Percentiles rank a stretch among this genome's conserved stretches.
Evolutionary conservation across 176 grass and related monocot species (phyloP).

Genomic region (Carex cristatella): DNA sequence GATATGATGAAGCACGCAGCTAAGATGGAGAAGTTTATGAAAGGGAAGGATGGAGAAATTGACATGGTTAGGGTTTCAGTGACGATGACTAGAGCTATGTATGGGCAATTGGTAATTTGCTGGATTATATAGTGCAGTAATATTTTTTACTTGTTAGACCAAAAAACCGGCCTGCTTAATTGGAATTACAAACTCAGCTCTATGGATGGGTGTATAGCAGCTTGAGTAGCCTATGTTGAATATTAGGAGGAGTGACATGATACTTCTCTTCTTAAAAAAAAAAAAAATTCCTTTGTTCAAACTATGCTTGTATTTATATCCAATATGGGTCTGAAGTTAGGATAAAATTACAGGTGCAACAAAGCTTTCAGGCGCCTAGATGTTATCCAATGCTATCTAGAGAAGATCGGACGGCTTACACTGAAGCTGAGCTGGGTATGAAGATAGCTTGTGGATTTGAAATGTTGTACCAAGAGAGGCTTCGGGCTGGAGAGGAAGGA

Average conservation of each 20-base stretch:
- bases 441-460: slow-evolving; percentile 93
- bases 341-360: slow-evolving; percentile 39
- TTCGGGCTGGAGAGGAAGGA: slow-evolving; percentile 45
- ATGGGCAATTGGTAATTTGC: slow-evolving; percentile 50
- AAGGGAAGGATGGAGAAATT: slow-evolving; percentile 32
- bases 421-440: slow-evolving; percentile 81
- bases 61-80: slow-evolving; percentile 72
- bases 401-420: slow-evolving; percentile 52
- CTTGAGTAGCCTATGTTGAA: too few relatives aligned
- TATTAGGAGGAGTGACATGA: neutral
- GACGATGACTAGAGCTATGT: slow-evolving; percentile 77
- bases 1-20: slow-evolving; percentile 93
- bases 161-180: neutral
- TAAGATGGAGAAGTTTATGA: slow-evolving; percentile 79
- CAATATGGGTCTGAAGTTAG: neutral
- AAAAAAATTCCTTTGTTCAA: neutral
- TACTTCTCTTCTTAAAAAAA: neutral
- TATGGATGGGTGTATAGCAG: too few relatives aligned
- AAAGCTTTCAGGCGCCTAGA: slow-evolving; percentile 81
- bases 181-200: too few relatives aligned
- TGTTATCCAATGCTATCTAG: slow-evolving; percentile 68
- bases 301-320: neutral
- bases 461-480: slow-evolving; percentile 96
- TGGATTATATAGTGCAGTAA: neutral
- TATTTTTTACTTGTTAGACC: neutral